Conservation (phyloP, 345 rosid species). For the Euphorbia pulcherrima region DNA sequence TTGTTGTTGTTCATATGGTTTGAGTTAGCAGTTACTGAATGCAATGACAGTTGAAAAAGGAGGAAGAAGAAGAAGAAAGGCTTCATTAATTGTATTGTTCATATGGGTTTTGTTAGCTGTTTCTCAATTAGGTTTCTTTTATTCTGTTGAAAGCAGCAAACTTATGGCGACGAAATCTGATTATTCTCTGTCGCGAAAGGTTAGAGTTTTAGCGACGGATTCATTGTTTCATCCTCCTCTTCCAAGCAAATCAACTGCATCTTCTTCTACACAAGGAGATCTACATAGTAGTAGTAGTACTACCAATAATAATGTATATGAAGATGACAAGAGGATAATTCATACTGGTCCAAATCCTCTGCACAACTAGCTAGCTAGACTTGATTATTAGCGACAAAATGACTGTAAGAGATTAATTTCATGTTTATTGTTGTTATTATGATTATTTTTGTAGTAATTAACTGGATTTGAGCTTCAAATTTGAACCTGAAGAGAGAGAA, state of each 20-base stretch:
- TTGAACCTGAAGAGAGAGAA: conserved; percentile 17
- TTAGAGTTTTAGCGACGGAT: conserved; percentile 25
- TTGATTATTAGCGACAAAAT: conserved; percentile 6
- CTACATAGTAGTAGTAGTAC: conserved; percentile 18
- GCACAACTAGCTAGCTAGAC: conserved; percentile 49
- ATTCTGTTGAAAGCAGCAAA: conserved; percentile 20
- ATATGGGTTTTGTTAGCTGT: conserved; percentile 46
- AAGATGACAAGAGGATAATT: conserved; percentile 73
- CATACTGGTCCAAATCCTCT: conserved; percentile 96
- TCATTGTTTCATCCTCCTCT: conserved; percentile 31
- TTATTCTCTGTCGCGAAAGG: conserved; percentile 44
- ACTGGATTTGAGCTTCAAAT: conserved; percentile 11
- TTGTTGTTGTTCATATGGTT: too few species aligned
- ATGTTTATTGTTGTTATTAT: not conserved
- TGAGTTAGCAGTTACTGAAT: not conserved
- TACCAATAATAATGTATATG: conserved; percentile 39
- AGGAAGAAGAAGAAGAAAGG: conserved; percentile 17
- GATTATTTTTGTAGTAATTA: not conserved
- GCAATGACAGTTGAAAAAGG: conserved; percentile 35
- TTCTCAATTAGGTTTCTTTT: conserved; percentile 34
- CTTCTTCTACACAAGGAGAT: conserved; percentile 35
- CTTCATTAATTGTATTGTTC: conserved; percentile 27
- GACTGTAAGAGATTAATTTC: conserved; percentile 3
- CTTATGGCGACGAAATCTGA: conserved; percentile 3
- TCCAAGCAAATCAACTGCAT: conserved; percentile 22